These are phyloP conservation scores for Omphalea diandra DNA, from an alignment of 441 rosid genomes.

Conservation along the genomic window DNA sequence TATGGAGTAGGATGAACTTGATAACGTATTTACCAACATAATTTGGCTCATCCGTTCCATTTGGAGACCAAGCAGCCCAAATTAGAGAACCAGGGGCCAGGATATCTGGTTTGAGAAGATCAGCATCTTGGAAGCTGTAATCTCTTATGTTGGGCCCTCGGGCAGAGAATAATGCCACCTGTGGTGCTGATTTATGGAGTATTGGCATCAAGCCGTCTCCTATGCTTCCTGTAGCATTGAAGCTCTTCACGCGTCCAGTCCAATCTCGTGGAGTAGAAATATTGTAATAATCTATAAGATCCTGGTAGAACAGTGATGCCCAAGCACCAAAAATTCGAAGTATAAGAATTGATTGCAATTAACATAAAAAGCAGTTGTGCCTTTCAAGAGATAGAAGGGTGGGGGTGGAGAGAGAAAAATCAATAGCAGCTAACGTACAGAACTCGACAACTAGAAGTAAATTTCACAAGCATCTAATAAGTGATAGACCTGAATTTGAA, in stretches of 20 bases:
- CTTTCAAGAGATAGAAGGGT: background rate
- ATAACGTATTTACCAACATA: slow-evolving; percentile 58
- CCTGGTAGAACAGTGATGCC: slow-evolving; percentile 46
- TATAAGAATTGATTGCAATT: slow-evolving; percentile 14
- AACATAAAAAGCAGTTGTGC: background rate
- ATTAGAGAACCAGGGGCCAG: slow-evolving; percentile 96
- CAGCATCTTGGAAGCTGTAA: slow-evolving; percentile 94
- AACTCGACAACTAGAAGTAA: background rate
- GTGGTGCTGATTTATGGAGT: slow-evolving; percentile 97
- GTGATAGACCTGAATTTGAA: background rate
- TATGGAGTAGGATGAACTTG: background rate
- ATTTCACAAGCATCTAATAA: background rate
- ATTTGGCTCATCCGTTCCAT: slow-evolving; percentile 95
- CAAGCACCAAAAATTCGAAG: slow-evolving; percentile 10
- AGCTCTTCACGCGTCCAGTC: slow-evolving; percentile 88
- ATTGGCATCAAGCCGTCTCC: slow-evolving; percentile 91
- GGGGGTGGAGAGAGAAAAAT: background rate
- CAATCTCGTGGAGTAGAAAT: slow-evolving; percentile 85
- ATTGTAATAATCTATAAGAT: slow-evolving; percentile 91
- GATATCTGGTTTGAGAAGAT: slow-evolving; percentile 98
- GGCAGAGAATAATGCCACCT: slow-evolving; percentile 93
- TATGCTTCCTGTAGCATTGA: slow-evolving; percentile 84
- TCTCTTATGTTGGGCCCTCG: slow-evolving; percentile 96
- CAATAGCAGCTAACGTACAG: background rate
- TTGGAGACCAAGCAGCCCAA: slow-evolving; percentile 99